phyloP scores from a whole-genome alignment of 306 rosid species.

The Cucurbita pepo region DNA sequence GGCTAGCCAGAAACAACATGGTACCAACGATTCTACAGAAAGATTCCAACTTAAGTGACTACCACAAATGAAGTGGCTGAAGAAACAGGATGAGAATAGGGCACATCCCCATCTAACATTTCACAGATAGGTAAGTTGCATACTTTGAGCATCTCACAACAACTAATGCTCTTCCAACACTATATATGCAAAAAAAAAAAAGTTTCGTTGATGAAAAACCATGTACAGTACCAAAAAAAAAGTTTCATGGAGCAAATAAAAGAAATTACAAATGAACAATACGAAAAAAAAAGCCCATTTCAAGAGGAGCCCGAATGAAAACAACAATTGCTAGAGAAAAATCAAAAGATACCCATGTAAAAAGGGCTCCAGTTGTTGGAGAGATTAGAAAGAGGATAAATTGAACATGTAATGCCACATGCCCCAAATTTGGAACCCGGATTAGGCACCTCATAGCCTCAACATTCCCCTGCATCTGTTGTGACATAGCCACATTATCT shows the following conservation, averaged over 20 bases:
- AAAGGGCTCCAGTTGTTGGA: background rate
- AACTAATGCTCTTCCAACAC: background rate
- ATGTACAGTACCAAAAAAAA: no score
- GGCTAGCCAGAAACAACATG: background rate
- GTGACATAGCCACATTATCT: no score
- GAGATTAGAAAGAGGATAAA: background rate
- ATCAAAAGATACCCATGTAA: background rate
- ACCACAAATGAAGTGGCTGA: background rate
- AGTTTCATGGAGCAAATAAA: background rate
- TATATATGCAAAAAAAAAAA: no score
- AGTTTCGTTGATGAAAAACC: background rate
- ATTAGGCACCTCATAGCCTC: no score
- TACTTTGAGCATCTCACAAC: background rate
- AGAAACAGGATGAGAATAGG: background rate
- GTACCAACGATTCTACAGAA: background rate
- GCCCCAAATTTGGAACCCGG: no score
- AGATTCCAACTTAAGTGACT: background rate
- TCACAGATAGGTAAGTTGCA: background rate
- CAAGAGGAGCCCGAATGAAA: background rate
- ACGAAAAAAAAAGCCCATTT: background rate
- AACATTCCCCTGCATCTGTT: no score
- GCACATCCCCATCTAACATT: background rate
- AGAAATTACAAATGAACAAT: background rate
- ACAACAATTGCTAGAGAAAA: background rate
- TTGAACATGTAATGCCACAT: background rate